Base-by-base conservation (phyloP, 2,329 filamentous ascomycete species). In the Cordyceps cateniannulata region DNA sequence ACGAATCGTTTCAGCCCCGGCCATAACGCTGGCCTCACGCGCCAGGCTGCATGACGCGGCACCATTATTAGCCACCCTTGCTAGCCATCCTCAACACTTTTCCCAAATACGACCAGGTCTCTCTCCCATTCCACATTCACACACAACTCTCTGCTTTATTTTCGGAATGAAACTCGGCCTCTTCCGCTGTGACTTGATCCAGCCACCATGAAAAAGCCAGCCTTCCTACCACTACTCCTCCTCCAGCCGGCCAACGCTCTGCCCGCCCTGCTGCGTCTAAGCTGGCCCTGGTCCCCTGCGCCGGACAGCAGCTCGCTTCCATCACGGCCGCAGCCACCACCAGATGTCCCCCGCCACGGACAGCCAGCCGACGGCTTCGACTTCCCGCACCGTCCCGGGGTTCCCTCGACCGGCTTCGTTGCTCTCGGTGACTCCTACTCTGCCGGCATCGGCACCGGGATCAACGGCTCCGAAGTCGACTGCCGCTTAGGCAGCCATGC, bases 341-440 rank as follows among this genome's bases (percentile, higher is more conserved):
- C 45, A 52, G 16, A 40, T 3, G 7, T 38, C 24, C 38, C 47
- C 7, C 45, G 56, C 25, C 14, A 42, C 45, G 45, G 55, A 29
- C 48, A 52, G 22, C 56, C 56, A 32, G 25, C n/a, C 8, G 25
- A 45, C 27, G 48, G 56, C 14, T 59, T 61, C 25, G 50, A 49
- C 18, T 65, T 65, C 40, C 62, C 59, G 14, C 60, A 63, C 44
- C 54, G 62, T 2, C 66, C 64, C 3, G 55, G 58, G 29, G 57
- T 55, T 8, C 62, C 52, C 38, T 62, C 65, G 3, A 59, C 65
- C 7, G 75, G 75, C 56, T 78, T 79, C 65, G 71, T 73, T 61
- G 75, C 77, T 10, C 68, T 79, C 14, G 77, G 77, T 8, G 77
- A 81, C 63, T 79, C 77, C 6, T 81, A 80, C 65, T 77, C 75